A percentile compares a stretch with the other conserved stretches of the same genome.
Evolutionary conservation across 2,329 filamentous ascomycete genomes (phyloP).

Genomic region (Zasmidium cellare): DNA sequence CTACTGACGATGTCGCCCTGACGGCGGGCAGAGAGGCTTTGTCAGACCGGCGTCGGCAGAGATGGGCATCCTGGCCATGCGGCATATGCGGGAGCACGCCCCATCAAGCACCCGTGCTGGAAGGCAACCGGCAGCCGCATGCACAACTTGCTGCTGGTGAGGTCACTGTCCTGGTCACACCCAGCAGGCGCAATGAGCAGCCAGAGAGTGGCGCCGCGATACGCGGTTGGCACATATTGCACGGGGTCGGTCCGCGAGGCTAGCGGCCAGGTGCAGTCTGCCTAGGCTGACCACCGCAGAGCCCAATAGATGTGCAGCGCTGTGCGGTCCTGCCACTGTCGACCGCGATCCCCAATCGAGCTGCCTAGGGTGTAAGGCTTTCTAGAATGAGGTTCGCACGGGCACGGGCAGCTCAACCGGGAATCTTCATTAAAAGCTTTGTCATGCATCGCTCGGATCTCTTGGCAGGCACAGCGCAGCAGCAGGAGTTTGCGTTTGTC

Average conservation of each 20-base stretch:
- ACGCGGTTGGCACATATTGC: constrained; percentile 20
- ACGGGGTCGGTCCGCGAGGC: constrained; percentile 19
- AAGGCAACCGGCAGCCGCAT: constrained; percentile 18
- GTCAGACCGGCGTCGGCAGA: constrained; percentile 17
- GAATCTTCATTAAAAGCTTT: constrained; percentile 11
- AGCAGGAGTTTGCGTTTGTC: constrained; percentile 24
- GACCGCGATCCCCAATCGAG: constrained; percentile 11
- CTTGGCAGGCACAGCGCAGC: constrained; percentile 16
- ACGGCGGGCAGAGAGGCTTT: constrained; percentile 24
- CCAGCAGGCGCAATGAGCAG: constrained; percentile 12
- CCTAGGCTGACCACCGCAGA: constrained; percentile 18
- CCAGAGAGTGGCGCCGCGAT: constrained; percentile 6
- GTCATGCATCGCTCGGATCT: constrained; percentile 17
- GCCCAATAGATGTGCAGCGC: constrained; percentile 10
- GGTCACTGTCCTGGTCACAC: constrained; percentile 18
- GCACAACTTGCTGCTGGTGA: constrained; percentile 23
- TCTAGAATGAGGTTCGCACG: constrained; percentile 25
- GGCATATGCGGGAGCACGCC: constrained; percentile 19
- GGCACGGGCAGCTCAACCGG: constrained; percentile 17
- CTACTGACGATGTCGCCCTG: constrained; percentile 18
- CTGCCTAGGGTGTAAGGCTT: constrained; percentile 18
- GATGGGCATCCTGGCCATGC: constrained; percentile 22
- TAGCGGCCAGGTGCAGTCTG: constrained; percentile 18
- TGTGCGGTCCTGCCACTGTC: constrained; percentile 8
- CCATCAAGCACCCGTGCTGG: constrained; percentile 17